Conservation (phyloP, 2,329 filamentous ascomycete species). For the Talaromyces sp. region DNA sequence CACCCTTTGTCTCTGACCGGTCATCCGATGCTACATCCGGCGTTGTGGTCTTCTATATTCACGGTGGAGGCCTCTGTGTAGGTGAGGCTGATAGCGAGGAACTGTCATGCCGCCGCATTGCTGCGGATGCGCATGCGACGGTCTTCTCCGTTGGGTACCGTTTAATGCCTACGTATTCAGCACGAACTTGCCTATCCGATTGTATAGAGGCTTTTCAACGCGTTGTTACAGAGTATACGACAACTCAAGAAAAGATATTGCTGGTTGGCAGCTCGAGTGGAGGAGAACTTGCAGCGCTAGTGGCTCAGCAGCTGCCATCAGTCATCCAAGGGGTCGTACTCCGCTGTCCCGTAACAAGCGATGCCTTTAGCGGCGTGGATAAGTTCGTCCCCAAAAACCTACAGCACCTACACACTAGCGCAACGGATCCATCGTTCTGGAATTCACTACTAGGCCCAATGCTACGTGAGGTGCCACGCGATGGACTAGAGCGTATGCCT, state of each 20-base stretch:
- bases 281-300: background rate
- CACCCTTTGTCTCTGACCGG: background rate
- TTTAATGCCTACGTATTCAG: background rate
- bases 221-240: background rate
- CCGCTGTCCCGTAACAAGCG: background rate
- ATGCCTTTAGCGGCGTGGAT: background rate
- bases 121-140: background rate
- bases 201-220: background rate
- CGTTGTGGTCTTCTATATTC: background rate
- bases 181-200: background rate
- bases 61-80: background rate
- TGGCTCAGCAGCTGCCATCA: background rate
- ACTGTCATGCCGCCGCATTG: background rate
- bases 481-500: background rate
- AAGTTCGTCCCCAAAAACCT: background rate
- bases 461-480: background rate
- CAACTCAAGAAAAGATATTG: background rate
- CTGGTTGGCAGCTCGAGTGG: background rate
- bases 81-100: background rate
- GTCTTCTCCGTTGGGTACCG: background rate
- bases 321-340: background rate
- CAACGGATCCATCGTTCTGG: background rate
- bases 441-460: background rate
- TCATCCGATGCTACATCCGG: background rate
- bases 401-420: background rate